phyloP scores from a whole-genome alignment of 148 eudicot genomes.

The Dianthus caryophyllus region DNA sequence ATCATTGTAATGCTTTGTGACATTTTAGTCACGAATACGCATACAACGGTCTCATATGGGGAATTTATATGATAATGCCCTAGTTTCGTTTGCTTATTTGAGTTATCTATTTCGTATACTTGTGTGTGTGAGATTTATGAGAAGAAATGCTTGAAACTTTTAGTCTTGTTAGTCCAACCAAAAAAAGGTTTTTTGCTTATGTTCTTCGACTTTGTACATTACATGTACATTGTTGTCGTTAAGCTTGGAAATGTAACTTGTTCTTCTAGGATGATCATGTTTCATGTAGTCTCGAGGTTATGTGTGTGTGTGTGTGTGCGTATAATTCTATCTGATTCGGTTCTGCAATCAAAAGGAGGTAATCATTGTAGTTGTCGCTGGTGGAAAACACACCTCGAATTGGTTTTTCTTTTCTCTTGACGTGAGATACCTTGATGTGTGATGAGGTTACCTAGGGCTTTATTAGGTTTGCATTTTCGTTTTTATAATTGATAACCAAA shows the following conservation, averaged over 20 bases:
- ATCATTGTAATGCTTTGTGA: no score
- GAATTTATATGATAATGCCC: no score
- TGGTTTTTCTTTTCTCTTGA: no score
- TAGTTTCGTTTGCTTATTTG: no score
- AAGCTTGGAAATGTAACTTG: neutral
- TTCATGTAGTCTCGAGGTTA: neutral
- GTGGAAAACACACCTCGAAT: neutral
- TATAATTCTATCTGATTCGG: neutral
- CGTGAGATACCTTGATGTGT: neutral
- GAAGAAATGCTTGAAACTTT: neutral
- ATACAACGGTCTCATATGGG: no score
- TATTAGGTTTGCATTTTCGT: neutral
- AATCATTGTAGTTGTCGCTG: neutral
- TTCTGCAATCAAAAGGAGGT: neutral
- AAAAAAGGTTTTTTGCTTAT: neutral
- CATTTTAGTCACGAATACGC: no score
- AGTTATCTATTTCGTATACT: no score
- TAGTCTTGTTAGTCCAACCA: slow-evolving; percentile 3
- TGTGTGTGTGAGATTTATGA: neutral
- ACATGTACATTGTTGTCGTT: neutral
- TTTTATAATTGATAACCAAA: no score
- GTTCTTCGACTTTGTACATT: neutral
- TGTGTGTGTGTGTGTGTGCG: neutral
- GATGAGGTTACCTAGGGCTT: neutral
- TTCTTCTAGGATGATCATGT: neutral